phyloP scores from a whole-genome alignment of 257 asterid genomes.

The Solanum lignicaule region DNA sequence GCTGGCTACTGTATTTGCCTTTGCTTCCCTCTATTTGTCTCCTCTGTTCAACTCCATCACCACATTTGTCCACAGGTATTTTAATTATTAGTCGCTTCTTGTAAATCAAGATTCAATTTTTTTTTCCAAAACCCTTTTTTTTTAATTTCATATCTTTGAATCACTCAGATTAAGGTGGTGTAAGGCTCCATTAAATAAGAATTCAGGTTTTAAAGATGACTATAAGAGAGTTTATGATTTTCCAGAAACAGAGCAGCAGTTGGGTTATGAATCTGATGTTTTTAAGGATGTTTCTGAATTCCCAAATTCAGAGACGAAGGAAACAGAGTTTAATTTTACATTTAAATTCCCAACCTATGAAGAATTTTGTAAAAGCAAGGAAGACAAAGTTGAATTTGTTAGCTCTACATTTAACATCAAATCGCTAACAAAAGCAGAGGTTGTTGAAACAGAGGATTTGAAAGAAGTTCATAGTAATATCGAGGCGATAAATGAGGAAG shows the following conservation, averaged over 20 bases:
- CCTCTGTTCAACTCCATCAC: constrained; percentile 32
- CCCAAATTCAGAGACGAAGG: constrained; percentile 15
- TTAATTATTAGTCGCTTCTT: background rate
- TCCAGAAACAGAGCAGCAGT: constrained; percentile 10
- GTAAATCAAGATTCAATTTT: background rate
- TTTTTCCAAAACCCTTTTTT: no score
- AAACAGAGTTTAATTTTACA: constrained; percentile 21
- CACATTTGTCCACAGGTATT: constrained; percentile 40
- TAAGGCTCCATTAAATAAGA: background rate
- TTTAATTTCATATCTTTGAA: background rate
- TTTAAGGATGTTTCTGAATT: constrained; percentile 10
- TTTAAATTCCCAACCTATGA: constrained; percentile 63
- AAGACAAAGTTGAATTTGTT: constrained; percentile 9
- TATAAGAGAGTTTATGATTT: background rate
- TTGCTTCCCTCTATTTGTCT: constrained; percentile 28
- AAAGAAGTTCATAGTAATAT: background rate
- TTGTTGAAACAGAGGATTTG: constrained; percentile 1
- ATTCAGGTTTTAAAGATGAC: background rate
- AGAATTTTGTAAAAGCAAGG: constrained; percentile 34
- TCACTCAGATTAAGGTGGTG: constrained; percentile 22
- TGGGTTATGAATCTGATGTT: background rate
- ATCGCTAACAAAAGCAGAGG: constrained; percentile 6
- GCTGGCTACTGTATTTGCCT: background rate
- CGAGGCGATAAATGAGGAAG: background rate
- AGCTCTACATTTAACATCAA: constrained; percentile 4